These are phyloP conservation scores for Vigna nakashimae DNA, from an alignment of 306 rosid species.

Conservation along the genomic window DNA sequence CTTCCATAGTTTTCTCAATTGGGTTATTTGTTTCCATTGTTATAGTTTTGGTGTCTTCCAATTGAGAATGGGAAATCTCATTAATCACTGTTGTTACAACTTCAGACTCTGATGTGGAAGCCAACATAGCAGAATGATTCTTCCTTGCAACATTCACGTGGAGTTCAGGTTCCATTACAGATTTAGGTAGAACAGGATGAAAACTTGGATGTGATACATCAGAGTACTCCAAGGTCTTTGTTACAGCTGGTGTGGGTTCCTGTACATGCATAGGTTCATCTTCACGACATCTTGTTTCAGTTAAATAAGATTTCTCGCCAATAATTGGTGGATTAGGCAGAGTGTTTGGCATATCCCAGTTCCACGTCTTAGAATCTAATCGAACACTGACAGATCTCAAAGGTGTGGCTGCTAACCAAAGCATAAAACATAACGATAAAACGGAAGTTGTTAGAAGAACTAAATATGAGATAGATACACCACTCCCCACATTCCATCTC, in stretches of 20 bases:
- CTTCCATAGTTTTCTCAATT: conserved; percentile 61
- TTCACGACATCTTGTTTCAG: conserved; percentile 52
- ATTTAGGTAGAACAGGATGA: conserved; percentile 61
- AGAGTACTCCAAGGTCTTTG: conserved; percentile 51
- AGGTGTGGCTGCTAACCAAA: conserved; percentile 89
- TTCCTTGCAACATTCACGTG: conserved; percentile 48
- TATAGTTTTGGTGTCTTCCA: conserved; percentile 43
- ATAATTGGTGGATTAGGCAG: conserved; percentile 35
- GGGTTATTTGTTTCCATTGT: conserved; percentile 53
- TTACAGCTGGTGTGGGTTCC: conserved; percentile 50
- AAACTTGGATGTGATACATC: conserved; percentile 51
- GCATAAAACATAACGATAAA: conserved; percentile 75
- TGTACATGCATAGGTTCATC: conserved; percentile 51
- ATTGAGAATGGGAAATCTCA: conserved; percentile 54
- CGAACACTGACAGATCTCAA: conserved; percentile 70
- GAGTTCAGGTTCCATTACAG: conserved; percentile 59
- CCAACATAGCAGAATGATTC: conserved; percentile 44
- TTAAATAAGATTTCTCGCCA: conserved; percentile 48
- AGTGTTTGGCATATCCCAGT: conserved; percentile 57
- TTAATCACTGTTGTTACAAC: conserved; percentile 49
- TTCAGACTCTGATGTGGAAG: conserved; percentile 53
- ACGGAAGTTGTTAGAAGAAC: conserved; percentile 64
- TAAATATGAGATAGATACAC: conserved; percentile 61
- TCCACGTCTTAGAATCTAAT: conserved; percentile 62
- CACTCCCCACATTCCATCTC: conserved; percentile 74